Evolutionary conservation across 352 stramenopile species (phyloP), one percentile per base, ranked within the genome.

Genomic region (Pelagophyceae sp.): DNA sequence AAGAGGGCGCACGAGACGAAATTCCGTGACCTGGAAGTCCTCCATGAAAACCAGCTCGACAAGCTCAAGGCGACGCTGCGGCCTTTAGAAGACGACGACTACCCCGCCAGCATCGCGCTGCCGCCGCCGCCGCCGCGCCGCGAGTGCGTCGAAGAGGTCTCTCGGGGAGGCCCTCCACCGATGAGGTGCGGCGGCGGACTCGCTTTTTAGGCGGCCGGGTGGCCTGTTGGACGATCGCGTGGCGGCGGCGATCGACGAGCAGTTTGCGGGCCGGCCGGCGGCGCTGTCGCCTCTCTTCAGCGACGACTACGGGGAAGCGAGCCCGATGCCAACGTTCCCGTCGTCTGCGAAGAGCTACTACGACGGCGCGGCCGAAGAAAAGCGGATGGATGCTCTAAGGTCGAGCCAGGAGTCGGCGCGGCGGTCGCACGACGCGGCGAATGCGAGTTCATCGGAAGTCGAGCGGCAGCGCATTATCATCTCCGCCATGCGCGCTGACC

Each of bases 291-390:
- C 67, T 1, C 38, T 74, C 33, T 74, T 74, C 67, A 37, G 2
- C 15, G 67, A 74, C 67, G 67, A 74, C 67, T 23, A 6, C 2
- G 67, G 67, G 35, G 67, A 19, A 33, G 67, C 38, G 61, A 54
- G 11, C 45, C 11, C 45, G 45, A 54, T 54, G 45, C 45, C 45
- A 11, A 23, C 11, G 45, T 11, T 23, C 11, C 11, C 45, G 11
- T 54, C 45, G 45, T 54, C 45, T 11, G 11, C 11, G 45, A 54
- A 23, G 45, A 23, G 45, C 11, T 11, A 54, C 45, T 23, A 54
- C 11, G 11, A 54, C 45, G 11, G 45, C 23, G 11, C 11, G 45
- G 23, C 11, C 45, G 45, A 54, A 23, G 45, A 54, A 23, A 23
- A 54, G 11, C 45, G 45, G 45, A 11, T 54, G 45, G n/a, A n/a